Conservation (phyloP, 495 filamentous ascomycete species). For the Penicillium bialowiezense region DNA sequence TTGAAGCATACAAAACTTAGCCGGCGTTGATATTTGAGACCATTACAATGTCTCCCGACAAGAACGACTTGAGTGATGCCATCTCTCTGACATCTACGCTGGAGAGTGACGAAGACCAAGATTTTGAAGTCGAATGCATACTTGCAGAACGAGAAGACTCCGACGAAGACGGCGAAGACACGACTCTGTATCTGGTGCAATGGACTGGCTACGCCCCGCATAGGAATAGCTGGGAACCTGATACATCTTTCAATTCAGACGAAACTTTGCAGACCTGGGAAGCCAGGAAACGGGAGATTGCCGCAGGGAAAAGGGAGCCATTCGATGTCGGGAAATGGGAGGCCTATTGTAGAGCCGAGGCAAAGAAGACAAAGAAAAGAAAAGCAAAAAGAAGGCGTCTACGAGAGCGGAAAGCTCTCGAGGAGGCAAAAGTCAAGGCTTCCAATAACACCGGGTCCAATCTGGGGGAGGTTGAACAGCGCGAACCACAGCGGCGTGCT, state of each 20-base stretch:
- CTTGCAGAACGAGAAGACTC: constrained; percentile 42
- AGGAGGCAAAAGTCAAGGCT: too few relatives aligned
- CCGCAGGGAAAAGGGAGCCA: constrained; percentile 29
- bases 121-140: constrained; percentile 47
- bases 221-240: constrained; percentile 63
- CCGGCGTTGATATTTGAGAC: too few relatives aligned
- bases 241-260: constrained; percentile 46
- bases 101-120: constrained; percentile 34
- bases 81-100: constrained; percentile 63
- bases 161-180: neutral
- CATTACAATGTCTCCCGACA: too few relatives aligned
- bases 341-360: constrained; percentile 19
- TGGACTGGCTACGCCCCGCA: constrained; percentile 61
- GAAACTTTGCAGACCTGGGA: constrained; percentile 53
- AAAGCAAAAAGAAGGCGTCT: neutral
- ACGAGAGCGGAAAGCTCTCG: neutral
- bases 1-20: too few relatives aligned
- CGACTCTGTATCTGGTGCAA: constrained; percentile 54
- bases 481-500: neutral
- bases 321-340: constrained; percentile 53
- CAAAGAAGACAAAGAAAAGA: constrained; percentile 19
- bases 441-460: too few relatives aligned
- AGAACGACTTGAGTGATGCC: constrained; percentile 34
- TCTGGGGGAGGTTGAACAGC: neutral
- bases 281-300: constrained; percentile 44